A percentile compares a stretch with the other conserved stretches of the same genome.
phyloP scores from a whole-genome alignment of 2,329 filamentous ascomycete species.

The Balansia obtecta region DNA sequence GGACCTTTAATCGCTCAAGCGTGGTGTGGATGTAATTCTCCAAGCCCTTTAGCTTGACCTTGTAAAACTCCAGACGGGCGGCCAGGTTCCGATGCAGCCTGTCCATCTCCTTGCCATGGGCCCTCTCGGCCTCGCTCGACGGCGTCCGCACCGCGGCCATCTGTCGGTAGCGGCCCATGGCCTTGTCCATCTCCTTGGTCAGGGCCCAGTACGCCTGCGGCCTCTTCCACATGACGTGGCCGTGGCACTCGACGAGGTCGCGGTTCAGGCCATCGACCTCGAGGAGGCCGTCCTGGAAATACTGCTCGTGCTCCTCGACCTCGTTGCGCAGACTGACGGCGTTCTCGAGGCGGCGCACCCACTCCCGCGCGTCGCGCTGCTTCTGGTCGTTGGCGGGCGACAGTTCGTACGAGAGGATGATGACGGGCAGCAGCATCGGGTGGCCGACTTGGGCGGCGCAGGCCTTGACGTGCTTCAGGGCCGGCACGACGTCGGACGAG shows the following conservation, averaged over 20 bases:
- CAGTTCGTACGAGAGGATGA: conserved; percentile 47
- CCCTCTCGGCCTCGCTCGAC: conserved; percentile 14
- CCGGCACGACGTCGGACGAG: conserved; percentile 38
- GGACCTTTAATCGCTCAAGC: conserved; percentile 46
- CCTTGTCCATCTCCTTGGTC: conserved; percentile 33
- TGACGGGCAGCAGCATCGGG: conserved; percentile 45
- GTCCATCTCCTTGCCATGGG: conserved; percentile 22
- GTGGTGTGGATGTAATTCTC: conserved; percentile 53
- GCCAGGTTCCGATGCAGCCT: conserved; percentile 40
- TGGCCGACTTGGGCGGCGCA: conserved; percentile 40
- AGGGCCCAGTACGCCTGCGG: conserved; percentile 48
- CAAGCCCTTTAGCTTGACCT: conserved; percentile 46
- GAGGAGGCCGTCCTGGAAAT: conserved; percentile 38
- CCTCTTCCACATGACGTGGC: conserved; percentile 49
- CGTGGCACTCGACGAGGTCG: conserved; percentile 51
- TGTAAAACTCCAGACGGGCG: conserved; percentile 45
- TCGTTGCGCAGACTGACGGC: conserved; percentile 49
- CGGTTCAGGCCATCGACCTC: conserved; percentile 49
- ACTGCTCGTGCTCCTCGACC: conserved; percentile 42
- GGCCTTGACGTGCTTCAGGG: conserved; percentile 36
- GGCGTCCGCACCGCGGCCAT: conserved; percentile 11
- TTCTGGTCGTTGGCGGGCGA: conserved; percentile 44
- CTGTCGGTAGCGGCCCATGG: conserved; percentile 32
- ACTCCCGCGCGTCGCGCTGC: conserved; percentile 50
- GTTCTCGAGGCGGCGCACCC: conserved; percentile 48